Base-by-base conservation (phyloP, 192 early-diverging fungal genomes). In the Mortierella claussenii region DNA sequence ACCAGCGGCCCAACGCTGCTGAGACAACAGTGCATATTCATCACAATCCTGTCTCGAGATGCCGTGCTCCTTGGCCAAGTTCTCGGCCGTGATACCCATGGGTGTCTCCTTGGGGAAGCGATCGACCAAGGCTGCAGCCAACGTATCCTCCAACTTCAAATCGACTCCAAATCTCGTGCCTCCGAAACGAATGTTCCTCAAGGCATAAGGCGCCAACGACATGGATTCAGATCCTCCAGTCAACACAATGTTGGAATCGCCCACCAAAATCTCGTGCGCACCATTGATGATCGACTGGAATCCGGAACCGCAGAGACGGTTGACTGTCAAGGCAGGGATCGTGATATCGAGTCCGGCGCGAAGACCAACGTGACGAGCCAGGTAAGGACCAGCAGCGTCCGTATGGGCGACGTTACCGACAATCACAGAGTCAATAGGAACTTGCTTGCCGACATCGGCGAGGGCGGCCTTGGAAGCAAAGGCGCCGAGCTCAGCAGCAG, bases 11-110 rank as follows among this genome's bases (percentile, higher is more conserved):
- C 94, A 97, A 57, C 93, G 92, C 76, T 94, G 87, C 83, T 99
- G 97, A 58, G 89, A 89, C 50, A 78, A 65, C 18, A 94, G 73
- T 18, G 96, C 95, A 75, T 86, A 96, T 43, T 86, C 86, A 81
- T 99, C 97, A 65, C 90, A 94, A 23, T 96, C 88, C 55, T 87
- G 76, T 34, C 94, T 91, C 5, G 91, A 87, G 50, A 99, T 86
- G 52, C 85, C 81, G 86, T 95, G 96, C 82, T 94, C 81, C 43
- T 90, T 84, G 20, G 87, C 94, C 64, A 99, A 86, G 66, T 96
- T 94, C 80, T 99, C 97, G 53, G 94, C 93, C 21, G 96, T 97
- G 69, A 97, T 93, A 47, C 94, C 95, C 96, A 97, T 97, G 26
- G 95, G 94, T 4, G 88, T 88, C 31, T 83, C 78, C 53, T 80